phyloP scores from a whole-genome alignment of 164 flowering plant species.

The Sextonia rubra region DNA sequence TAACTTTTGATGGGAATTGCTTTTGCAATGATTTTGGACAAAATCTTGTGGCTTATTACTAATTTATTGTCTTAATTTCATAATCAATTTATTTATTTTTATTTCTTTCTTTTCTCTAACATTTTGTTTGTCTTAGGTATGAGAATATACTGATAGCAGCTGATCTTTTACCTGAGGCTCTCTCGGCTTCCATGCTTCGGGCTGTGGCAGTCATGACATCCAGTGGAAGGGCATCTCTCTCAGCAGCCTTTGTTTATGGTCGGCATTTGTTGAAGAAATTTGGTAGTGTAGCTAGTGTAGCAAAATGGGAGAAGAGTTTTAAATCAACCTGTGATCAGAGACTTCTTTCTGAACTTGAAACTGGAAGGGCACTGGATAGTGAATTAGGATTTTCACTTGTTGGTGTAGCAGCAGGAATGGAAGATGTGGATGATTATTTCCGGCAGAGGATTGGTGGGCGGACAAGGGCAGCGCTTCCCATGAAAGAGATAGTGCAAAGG shows the following conservation, averaged over 20 bases:
- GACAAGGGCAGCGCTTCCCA: constrained; percentile 66
- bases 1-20: neutral
- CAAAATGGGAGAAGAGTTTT: constrained; percentile 81
- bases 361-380: constrained; percentile 60
- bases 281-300: constrained; percentile 57
- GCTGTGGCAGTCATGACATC: constrained; percentile 48
- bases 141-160: constrained; percentile 68
- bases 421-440: constrained; percentile 75
- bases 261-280: constrained; percentile 69
- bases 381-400: constrained; percentile 55
- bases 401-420: constrained; percentile 75
- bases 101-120: neutral
- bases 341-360: constrained; percentile 81
- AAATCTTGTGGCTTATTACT: neutral
- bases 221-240: constrained; percentile 66
- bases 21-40: no score
- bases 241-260: constrained; percentile 58
- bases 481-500: constrained; percentile 80
- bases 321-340: constrained; percentile 76
- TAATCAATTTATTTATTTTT: neutral
- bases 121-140: constrained; percentile 53
- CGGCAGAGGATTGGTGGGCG: constrained; percentile 76
- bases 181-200: constrained; percentile 64
- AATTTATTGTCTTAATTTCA: neutral
- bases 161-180: constrained; percentile 81